These are phyloP conservation scores for Yamadazyma sp. DNA, from an alignment of 805 yeast species.

Conservation along the genomic window DNA sequence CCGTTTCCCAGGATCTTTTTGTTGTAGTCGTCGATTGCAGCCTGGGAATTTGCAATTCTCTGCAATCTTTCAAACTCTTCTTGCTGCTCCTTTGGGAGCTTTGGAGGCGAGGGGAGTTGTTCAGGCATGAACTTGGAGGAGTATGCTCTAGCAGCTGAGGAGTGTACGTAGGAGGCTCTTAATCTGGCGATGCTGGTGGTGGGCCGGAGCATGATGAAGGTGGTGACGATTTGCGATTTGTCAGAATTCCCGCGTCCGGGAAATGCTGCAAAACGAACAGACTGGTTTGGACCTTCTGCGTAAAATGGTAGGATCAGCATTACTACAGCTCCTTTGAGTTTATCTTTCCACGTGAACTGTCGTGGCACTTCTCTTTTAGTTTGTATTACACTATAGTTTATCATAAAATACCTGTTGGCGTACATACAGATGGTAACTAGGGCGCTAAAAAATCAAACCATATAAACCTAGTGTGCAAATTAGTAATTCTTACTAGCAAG, in stretches of 20 bases:
- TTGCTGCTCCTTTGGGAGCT: slow-evolving; percentile 76
- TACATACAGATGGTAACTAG: no score
- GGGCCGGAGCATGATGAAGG: no score
- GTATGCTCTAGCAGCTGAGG: slow-evolving; percentile 17
- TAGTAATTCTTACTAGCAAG: slow-evolving; percentile 1
- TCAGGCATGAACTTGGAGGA: slow-evolving; percentile 16
- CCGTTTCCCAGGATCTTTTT: slow-evolving; percentile 38
- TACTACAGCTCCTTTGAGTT: no score
- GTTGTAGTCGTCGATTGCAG: slow-evolving; percentile 75
- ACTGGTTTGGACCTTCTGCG: no score
- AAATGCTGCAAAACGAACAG: slow-evolving; percentile 13
- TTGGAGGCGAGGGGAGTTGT: slow-evolving; percentile 54
- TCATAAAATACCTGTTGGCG: slow-evolving; percentile 10
- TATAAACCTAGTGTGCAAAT: no score
- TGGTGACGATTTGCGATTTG: background rate
- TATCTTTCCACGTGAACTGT: no score
- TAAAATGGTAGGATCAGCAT: no score
- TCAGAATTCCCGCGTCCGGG: slow-evolving; percentile 1
- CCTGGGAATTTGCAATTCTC: slow-evolving; percentile 74
- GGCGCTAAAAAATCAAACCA: no score
- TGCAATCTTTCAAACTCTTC: slow-evolving; percentile 90
- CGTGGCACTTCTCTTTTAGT: no score
- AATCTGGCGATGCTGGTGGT: background rate
- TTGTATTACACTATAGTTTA: no score
- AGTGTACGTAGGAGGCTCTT: background rate